These are phyloP conservation scores for Talaromyces sp. DNA, from an alignment of 2,329 filamentous ascomycete genomes.

Conservation along the genomic window DNA sequence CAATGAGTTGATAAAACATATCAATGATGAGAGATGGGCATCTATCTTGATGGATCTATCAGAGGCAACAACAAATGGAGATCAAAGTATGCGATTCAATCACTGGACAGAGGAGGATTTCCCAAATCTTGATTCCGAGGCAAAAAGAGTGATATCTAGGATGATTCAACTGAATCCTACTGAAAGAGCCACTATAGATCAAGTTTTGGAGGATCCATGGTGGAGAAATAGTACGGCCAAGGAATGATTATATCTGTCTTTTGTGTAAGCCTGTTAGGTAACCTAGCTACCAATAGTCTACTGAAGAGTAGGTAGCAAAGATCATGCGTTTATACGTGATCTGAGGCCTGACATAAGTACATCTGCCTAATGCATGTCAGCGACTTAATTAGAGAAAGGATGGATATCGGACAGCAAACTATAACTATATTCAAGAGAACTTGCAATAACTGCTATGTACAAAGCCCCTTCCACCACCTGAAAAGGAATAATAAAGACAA, in stretches of 20 bases:
- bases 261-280: too few relatives aligned
- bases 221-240: too few relatives aligned
- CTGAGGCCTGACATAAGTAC: too few relatives aligned
- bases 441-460: neutral
- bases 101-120: slow-evolving; percentile 25
- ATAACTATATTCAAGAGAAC: neutral
- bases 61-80: slow-evolving; percentile 19
- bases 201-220: slow-evolving; percentile 17
- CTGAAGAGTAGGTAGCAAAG: too few relatives aligned
- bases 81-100: slow-evolving; percentile 20
- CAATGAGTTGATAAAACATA: slow-evolving; percentile 24
- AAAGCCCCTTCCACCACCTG: neutral
- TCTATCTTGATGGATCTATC: slow-evolving; percentile 21
- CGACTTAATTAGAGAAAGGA: too few relatives aligned
- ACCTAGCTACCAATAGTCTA: too few relatives aligned
- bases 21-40: slow-evolving; percentile 24
- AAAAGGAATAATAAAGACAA: neutral
- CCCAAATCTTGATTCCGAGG: slow-evolving; percentile 26
- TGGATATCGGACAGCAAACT: neutral
- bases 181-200: slow-evolving; percentile 24
- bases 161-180: slow-evolving; percentile 29
- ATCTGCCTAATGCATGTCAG: too few relatives aligned
- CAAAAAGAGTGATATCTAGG: slow-evolving; percentile 27
- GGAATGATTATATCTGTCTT: too few relatives aligned
- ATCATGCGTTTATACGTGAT: too few relatives aligned